Conservation (phyloP, 164 flowering plant genomes). For the Echeveria elegans region DNA sequence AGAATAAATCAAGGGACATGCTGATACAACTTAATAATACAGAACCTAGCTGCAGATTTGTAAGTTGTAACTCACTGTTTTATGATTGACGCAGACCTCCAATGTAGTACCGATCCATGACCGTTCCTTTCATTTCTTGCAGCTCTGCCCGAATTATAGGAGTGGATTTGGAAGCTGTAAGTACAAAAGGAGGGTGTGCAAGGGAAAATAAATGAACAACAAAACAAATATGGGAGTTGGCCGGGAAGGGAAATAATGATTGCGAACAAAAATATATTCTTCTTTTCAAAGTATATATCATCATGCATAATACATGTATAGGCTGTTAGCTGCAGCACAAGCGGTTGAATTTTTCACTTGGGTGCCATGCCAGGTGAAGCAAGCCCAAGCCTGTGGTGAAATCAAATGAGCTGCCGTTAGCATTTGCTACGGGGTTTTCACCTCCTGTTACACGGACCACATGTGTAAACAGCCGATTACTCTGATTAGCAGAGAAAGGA, state of each 20-base stretch:
- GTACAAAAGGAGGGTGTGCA: too few relatives aligned
- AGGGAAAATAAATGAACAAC: neutral
- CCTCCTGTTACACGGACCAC: slow-evolving; percentile 36
- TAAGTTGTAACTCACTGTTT: neutral
- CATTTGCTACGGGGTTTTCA: slow-evolving; percentile 66
- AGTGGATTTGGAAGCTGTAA: too few relatives aligned
- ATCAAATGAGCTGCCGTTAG: slow-evolving; percentile 88
- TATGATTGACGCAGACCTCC: neutral
- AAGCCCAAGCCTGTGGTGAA: slow-evolving; percentile 83
- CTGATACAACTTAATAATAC: too few relatives aligned
- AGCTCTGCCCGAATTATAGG: neutral
- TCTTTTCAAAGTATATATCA: slow-evolving; percentile 11
- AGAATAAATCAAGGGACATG: too few relatives aligned
- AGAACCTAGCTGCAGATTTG: neutral
- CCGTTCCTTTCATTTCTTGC: neutral
- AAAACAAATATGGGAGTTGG: slow-evolving; percentile 1
- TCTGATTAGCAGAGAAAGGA: neutral
- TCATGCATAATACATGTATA: slow-evolving; percentile 98
- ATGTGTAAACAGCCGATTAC: neutral
- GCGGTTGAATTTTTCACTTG: slow-evolving; percentile 22
- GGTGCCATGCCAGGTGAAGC: slow-evolving; percentile 99
- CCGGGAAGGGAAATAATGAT: slow-evolving; percentile 16
- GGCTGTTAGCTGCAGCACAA: slow-evolving; percentile 99
- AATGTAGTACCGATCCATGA: neutral
- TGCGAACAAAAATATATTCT: too few relatives aligned